Conservation (phyloP, 2,329 filamentous ascomycete genomes). For the Aspergillus sergii region DNA sequence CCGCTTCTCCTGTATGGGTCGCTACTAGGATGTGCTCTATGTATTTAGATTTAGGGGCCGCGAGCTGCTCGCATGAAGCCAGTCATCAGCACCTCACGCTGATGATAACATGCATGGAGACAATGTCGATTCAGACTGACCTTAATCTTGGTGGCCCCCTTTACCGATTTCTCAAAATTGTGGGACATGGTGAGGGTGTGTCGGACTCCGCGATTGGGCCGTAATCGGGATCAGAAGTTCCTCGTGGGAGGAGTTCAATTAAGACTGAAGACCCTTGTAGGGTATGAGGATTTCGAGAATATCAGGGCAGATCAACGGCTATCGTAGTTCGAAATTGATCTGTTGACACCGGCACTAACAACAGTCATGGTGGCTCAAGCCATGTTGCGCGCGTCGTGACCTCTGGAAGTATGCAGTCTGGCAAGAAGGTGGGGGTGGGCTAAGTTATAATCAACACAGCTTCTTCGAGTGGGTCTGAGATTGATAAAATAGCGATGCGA, state of each 20-base stretch:
- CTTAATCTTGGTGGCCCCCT: conserved; percentile 98
- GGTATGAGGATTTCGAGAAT: neutral
- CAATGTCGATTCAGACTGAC: conserved; percentile 49
- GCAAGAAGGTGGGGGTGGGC: conserved; percentile 12
- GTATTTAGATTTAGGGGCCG: conserved; percentile 97
- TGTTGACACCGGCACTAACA: conserved; percentile 27
- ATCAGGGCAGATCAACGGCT: conserved; percentile 6
- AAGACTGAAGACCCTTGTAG: neutral
- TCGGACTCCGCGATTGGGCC: conserved; percentile 16
- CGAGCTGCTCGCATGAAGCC: conserved; percentile 62
- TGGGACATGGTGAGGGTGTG: conserved; percentile 32
- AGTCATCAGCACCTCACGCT: conserved; percentile 19
- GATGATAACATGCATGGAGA: neutral
- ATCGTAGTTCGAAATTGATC: conserved; percentile 21
- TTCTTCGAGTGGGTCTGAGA: neutral
- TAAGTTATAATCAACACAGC: neutral
- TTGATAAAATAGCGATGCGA: neutral
- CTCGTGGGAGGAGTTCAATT: conserved; percentile 9
- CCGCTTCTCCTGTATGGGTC: conserved; percentile 91
- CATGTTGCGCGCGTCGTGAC: conserved; percentile 28
- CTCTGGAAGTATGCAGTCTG: conserved; percentile 11
- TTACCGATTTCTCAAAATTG: conserved; percentile 98
- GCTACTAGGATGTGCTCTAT: conserved; percentile 97
- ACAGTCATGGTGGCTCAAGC: conserved; percentile 32
- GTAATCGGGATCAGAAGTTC: conserved; percentile 15